Base-by-base conservation (phyloP, 2,329 filamentous ascomycete species). In the Talaromyces funiculosus region DNA sequence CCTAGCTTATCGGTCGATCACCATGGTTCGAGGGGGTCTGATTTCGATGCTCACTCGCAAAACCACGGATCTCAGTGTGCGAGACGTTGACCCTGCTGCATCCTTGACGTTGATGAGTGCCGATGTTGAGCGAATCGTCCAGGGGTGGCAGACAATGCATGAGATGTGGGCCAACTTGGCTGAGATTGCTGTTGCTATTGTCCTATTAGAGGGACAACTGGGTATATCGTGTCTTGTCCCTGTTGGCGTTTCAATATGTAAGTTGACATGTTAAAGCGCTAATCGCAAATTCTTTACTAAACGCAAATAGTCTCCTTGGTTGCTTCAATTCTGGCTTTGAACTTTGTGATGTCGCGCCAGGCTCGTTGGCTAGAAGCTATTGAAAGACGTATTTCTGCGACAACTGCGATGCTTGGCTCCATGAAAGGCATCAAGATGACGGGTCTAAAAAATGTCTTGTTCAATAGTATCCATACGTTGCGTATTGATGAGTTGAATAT, bases 361-460 rank as follows among this genome's bases (percentile, higher is more conserved):
- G 75, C 74, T 5, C 65, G 69, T 16, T 84, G 81, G 81, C 73
- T 83, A 35, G 72, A 78, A 49, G 80, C 80, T 9, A 80, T 82
- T 16, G 75, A 83, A 64, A 71, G 71, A 26, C 77, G 81, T 2
- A 77, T 84, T 20, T 78, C 75, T 5, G 75, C 77, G 16, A 83
- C 81, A 0, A 72, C 78, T 5, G 74, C 75, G 4, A 78, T 81
- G 64, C 70, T 83, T 0, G 75, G 74, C 3, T 78, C 76, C 18
- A 82, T 84, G 71, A 82, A 81, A 64, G 77, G 76, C 18, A 73
- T 83, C 59, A 83, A 82, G 63, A 76, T 83, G 58, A 73, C 78
- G 0, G 81, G 81, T 0, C 65, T 83, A 8, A 77, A 74, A 35
- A 68, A 76, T 12, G 73, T 73, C 3, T 63, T 80, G 10, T 71